Conservation (phyloP, 306 rosid genomes). For the Alnus glutinosa region DNA sequence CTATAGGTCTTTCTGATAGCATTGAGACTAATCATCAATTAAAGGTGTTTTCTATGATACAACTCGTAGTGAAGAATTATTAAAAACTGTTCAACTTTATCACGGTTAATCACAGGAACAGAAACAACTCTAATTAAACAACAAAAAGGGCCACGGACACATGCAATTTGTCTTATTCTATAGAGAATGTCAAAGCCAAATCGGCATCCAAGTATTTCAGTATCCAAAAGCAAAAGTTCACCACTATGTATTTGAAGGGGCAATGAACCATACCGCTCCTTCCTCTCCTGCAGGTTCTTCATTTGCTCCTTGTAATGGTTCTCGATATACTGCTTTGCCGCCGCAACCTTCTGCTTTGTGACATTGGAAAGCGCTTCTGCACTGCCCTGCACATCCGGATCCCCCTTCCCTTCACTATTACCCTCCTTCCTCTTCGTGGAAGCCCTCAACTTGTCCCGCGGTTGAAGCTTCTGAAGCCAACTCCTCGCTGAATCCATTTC, state of each 20-base stretch:
- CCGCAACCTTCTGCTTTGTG: conserved; percentile 93
- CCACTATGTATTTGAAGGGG: conserved; percentile 1
- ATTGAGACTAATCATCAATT: not conserved
- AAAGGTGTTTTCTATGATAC: not conserved
- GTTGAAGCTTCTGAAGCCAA: conserved; percentile 90
- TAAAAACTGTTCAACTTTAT: not conserved
- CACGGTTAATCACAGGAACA: not conserved
- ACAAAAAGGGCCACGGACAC: not conserved
- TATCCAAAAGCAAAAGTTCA: not conserved
- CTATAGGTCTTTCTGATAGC: not conserved
- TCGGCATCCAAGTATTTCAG: not conserved
- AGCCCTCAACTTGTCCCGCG: conserved; percentile 62
- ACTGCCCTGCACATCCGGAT: conserved; percentile 34
- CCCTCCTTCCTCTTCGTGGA: conserved; percentile 62
- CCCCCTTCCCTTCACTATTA: conserved; percentile 40
- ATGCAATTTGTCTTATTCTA: not conserved
- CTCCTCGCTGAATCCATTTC: conserved; percentile 92
- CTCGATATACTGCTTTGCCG: conserved; percentile 95
- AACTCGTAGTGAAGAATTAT: not conserved
- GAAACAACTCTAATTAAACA: not conserved
- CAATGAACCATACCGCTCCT: conserved; percentile 64
- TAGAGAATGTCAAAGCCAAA: conserved; percentile 8
- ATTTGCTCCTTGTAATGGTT: conserved; percentile 97
- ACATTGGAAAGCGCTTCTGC: conserved; percentile 67
- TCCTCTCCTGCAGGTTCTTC: conserved; percentile 95